phyloP scores from a whole-genome alignment of 2,329 filamentous ascomycete species.

The Colletotrichum zoysiae region DNA sequence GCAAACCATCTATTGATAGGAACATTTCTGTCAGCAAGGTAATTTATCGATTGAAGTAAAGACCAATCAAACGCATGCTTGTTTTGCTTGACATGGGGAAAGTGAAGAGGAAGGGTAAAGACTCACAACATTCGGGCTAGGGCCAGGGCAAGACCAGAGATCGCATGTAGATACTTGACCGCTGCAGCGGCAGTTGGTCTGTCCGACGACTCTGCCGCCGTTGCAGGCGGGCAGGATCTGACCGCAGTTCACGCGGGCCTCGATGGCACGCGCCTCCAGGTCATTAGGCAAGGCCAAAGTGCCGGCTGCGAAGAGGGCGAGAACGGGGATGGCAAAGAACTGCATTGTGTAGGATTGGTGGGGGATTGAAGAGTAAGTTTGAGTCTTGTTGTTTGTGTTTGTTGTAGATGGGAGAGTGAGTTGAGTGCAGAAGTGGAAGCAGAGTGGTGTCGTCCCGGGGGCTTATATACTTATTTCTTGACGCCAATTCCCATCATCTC shows the following conservation, averaged over 20 bases:
- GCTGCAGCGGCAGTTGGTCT: conserved; percentile 46
- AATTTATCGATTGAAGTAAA: neutral
- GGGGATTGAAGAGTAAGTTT: neutral
- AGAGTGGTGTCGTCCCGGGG: neutral
- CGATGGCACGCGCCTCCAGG: conserved; percentile 21
- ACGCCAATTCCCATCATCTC: neutral
- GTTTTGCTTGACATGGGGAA: neutral
- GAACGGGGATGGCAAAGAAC: conserved; percentile 34
- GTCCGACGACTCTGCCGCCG: conserved; percentile 42
- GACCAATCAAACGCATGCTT: no score
- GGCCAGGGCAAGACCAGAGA: conserved; percentile 43
- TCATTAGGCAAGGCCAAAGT: conserved; percentile 41
- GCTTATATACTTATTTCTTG: neutral
- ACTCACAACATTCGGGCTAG: conserved; percentile 40
- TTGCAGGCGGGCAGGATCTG: conserved; percentile 43
- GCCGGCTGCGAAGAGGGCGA: conserved; percentile 40
- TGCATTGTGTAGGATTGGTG: conserved; percentile 36
- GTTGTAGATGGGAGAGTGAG: neutral
- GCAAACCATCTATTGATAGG: neutral
- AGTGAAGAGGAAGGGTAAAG: neutral
- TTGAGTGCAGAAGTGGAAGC: neutral
- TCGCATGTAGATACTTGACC: conserved; percentile 44
- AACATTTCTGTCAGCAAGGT: neutral
- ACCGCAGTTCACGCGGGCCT: conserved; percentile 37
- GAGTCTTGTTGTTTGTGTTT: neutral